Conservation (phyloP, 257 asterid genomes). For the Nicotiana undulata region DNA sequence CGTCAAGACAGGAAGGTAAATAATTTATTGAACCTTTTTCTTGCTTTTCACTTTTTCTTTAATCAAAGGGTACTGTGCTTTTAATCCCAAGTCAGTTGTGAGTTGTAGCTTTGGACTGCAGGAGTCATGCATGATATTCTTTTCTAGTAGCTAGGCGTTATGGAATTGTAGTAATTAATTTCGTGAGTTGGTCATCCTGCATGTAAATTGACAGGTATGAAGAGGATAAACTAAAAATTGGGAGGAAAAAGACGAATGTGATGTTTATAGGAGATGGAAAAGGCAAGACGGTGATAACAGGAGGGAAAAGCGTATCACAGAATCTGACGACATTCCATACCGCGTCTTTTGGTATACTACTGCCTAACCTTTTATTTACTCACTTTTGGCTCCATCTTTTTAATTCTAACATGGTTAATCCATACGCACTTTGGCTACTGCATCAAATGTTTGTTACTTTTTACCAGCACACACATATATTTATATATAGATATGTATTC, state of each 20-base stretch:
- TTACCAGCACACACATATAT: no score
- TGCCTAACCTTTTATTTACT: not conserved
- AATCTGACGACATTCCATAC: constrained; percentile 86
- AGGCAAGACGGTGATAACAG: constrained; percentile 79
- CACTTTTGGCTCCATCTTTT: not conserved
- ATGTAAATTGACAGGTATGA: constrained; percentile 44
- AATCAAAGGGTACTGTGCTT: constrained; percentile 4
- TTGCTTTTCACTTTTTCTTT: not conserved
- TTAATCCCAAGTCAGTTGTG: not conserved
- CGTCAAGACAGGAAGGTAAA: constrained; percentile 93
- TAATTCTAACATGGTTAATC: not conserved
- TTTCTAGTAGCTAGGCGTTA: not conserved
- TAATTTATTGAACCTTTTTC: not conserved
- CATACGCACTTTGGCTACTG: no score
- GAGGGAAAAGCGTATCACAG: constrained; percentile 60
- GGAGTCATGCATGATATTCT: not conserved
- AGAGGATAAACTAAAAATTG: constrained; percentile 64
- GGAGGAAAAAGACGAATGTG: constrained; percentile 77
- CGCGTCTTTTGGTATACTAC: constrained; percentile 70
- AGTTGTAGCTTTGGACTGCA: not conserved
- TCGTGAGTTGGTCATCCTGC: no score
- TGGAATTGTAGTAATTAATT: not conserved
- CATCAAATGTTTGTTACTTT: no score
- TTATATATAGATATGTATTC: no score
- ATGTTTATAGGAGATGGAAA: constrained; percentile 94